Evolutionary conservation across 2,329 filamentous ascomycete species (phyloP), one percentile per base, ranked within the genome.

Genomic region (Zasmidium cellare): DNA sequence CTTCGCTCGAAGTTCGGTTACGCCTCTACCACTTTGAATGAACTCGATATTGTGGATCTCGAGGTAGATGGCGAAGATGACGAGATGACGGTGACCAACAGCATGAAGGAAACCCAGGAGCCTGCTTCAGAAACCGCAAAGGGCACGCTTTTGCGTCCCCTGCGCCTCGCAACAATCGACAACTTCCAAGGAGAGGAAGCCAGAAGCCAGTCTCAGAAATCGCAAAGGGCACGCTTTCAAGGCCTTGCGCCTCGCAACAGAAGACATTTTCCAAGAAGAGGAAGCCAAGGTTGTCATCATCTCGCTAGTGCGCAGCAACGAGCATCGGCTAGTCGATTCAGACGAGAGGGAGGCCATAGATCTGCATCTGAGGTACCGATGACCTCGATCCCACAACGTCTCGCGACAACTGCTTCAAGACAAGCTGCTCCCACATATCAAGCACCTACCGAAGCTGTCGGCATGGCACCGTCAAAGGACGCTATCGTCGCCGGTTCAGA

Each of bases 251-350:
- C 48, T 57, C 2, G 48, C 55, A 18, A 52, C 31, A 9, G 50
- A 45, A 18, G 70, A 73, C 63, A 92, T 91, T 61, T 92, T 90
- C 55, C 88, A 92, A 64, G 89, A 89, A 0, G 88, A 92, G 68
- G 88, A 92, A 65, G 87, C 86, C 1, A 87, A 89, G 52, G 76
- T 92, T 6, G 77, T 92, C 0, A 77, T 92, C 2, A 76, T 92
- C 0, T 90, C 87, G 0, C 76, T 92, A 0, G 88, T 91, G 0
- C 82, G 89, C 41, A 89, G 87, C 72, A 92, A 92, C 63, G 48
- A 59, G n/a, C 59, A 71, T n/a, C n/a, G n/a, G n/a, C n/a, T n/a
- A n/a, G n/a, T n/a, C n/a, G n/a, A n/a, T n/a, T n/a, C n/a, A n/a
- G n/a, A n/a, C n/a, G n/a, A n/a, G n/a, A n/a, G n/a, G n/a, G n/a